Evolutionary conservation across 257 asterid genomes (phyloP).

Genomic region (Scutellaria galericulata): DNA sequence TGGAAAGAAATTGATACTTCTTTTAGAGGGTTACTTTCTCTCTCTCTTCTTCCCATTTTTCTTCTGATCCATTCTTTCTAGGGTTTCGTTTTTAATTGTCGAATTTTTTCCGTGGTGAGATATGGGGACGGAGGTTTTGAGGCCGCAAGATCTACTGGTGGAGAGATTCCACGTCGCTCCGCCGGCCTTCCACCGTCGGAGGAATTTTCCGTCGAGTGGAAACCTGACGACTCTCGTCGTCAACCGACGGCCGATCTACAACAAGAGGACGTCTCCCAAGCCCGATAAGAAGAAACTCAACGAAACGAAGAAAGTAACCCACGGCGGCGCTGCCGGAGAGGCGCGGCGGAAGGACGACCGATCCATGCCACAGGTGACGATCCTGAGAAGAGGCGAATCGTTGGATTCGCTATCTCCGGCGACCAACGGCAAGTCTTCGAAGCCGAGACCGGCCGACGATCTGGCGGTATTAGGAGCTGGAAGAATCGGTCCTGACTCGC

Average conservation of each 20-base stretch:
- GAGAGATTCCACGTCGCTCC: constrained; percentile 34
- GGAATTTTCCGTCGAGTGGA: constrained; percentile 29
- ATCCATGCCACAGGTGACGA: constrained; percentile 36
- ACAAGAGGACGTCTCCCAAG: constrained; percentile 41
- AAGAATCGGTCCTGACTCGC: constrained; percentile 48
- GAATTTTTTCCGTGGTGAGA: not conserved
- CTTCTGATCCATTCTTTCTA: not conserved
- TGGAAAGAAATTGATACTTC: not conserved
- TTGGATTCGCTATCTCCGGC: constrained; percentile 51
- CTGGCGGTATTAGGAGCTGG: constrained; percentile 40
- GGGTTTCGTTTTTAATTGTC: constrained; percentile 24
- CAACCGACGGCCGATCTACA: constrained; percentile 35
- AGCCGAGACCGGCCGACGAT: constrained; percentile 46
- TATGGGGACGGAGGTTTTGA: constrained; percentile 59
- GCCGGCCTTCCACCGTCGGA: constrained; percentile 48
- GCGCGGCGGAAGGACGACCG: constrained; percentile 43
- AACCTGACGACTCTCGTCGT: constrained; percentile 31
- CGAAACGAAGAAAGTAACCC: constrained; percentile 37
- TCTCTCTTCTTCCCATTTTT: constrained; percentile 22
- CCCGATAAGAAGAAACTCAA: constrained; percentile 44
- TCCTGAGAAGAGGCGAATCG: constrained; percentile 60
- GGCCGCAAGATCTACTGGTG: constrained; percentile 45
- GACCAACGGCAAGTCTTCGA: constrained; percentile 30
- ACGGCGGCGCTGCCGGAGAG: constrained; percentile 37
- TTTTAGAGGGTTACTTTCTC: constrained; percentile 14